These are phyloP conservation scores for Vicia sativa DNA, from an alignment of 306 rosid species.

Conservation along the genomic window DNA sequence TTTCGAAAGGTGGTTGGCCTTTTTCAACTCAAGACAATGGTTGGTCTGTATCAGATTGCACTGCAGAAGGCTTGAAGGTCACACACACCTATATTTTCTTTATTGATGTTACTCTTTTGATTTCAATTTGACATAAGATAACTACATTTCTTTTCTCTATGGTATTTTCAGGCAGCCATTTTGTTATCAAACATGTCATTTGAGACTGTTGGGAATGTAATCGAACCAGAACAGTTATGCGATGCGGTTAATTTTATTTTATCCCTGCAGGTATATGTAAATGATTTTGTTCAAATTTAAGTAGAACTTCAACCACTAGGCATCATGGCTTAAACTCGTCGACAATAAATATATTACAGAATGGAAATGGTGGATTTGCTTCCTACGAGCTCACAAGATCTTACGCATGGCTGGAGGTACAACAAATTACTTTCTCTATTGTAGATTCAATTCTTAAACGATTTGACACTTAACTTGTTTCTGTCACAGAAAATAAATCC, in stretches of 20 bases:
- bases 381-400: slow-evolving; percentile 91
- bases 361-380: slow-evolving; percentile 74
- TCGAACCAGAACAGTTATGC: slow-evolving; percentile 41
- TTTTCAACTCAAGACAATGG: slow-evolving; percentile 76
- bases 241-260: slow-evolving; percentile 65
- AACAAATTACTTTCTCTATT: neutral
- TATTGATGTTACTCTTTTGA: too few species aligned
- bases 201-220: slow-evolving; percentile 53
- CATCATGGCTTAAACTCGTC: slow-evolving; percentile 1
- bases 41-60: slow-evolving; percentile 74
- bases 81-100: neutral
- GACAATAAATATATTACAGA: slow-evolving; percentile 43
- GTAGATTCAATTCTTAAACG: neutral
- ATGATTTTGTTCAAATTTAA: slow-evolving; percentile 15
- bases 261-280: slow-evolving; percentile 53
- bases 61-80: slow-evolving; percentile 78
- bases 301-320: neutral
- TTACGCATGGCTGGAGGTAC: slow-evolving; percentile 71
- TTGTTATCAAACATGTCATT: slow-evolving; percentile 60
- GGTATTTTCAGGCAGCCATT: slow-evolving; percentile 52
- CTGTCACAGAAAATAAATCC: slow-evolving; percentile 65
- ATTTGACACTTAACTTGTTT: slow-evolving; percentile 26
- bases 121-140: neutral
- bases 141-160: neutral
- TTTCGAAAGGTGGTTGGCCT: slow-evolving; percentile 75